Evolutionary conservation across 2,329 filamentous ascomycete species (phyloP), one percentile per base, ranked within the genome.

Genomic region (Byssoonygena ceratinophila): DNA sequence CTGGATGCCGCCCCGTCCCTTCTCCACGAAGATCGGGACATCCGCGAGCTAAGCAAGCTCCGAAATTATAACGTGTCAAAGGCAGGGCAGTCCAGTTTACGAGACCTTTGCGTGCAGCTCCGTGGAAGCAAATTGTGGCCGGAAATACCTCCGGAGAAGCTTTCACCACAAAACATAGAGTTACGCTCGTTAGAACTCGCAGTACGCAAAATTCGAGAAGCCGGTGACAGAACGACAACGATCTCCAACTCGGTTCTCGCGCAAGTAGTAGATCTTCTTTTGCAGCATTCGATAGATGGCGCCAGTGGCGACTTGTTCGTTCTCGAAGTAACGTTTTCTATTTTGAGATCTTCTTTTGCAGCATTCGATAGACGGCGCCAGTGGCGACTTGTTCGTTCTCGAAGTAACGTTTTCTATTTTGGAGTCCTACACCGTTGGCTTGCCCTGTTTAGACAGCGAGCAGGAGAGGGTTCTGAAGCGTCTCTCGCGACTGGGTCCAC

Each of bases 341-440:
- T 71, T 18, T 53, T 72, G 37, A 69, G 72, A 53, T 62, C 62
- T 22, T 68, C n/a, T 70, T 4, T 36, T 63, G 8, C 54, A 59
- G 46, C 50, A 58, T 55, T 60, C 59, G n/a, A 20, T 47, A 27
- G 43, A 52, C 40, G 47, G 59, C 44, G 44, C 41, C 8, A 34
- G 46, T 46, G 16, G 52, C 18, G 16, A 40, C 37, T 63, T 60
- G 31, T 57, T 62, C 20, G 49, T 62, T 5, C 47, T 69, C 25
- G 56, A 58, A 39, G 54, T 62, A 23, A 59, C 59, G 22, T 63
- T 71, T 39, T 67, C 66, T 9, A 64, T 71, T 18, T 53, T 72
- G 37, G 70, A 72, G 53, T 62, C 62, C 20, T 68, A 68, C 49
- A 68, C 66, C 12, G 59, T 64, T 20, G 58, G 63, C 25, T 57